These are phyloP conservation scores for Scheffersomyces amazonensis DNA, from an alignment of 805 yeast species.

Conservation along the genomic window DNA sequence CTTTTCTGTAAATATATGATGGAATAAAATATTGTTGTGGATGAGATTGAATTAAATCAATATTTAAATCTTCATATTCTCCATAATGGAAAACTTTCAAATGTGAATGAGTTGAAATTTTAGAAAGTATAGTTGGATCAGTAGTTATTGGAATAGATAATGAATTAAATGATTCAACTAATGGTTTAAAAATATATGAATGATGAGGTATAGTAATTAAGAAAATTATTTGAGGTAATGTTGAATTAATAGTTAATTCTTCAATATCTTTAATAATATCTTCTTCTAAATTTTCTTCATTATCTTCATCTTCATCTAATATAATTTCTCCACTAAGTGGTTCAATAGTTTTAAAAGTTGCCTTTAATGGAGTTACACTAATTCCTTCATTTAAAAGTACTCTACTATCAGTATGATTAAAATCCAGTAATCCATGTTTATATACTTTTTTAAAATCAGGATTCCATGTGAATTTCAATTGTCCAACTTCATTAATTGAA, in stretches of 20 bases:
- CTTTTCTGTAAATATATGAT: conserved; percentile 86
- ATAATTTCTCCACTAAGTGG: conserved; percentile 57
- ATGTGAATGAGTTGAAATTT: conserved; percentile 10
- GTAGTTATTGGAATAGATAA: conserved; percentile 16
- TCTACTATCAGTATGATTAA: conserved; percentile 64
- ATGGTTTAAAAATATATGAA: conserved; percentile 43
- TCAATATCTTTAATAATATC: not conserved
- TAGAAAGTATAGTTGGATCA: conserved; percentile 15
- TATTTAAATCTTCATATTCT: conserved; percentile 85
- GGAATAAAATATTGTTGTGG: conserved; percentile 59
- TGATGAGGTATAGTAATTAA: conserved; percentile 36
- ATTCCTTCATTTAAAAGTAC: conserved; percentile 62
- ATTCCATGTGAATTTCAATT: conserved; percentile 67
- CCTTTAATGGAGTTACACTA: conserved; percentile 56
- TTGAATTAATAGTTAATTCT: not conserved
- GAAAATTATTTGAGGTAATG: conserved; percentile 10
- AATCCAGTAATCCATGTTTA: conserved; percentile 39
- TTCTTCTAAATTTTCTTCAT: not conserved
- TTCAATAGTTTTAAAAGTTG: conserved; percentile 58
- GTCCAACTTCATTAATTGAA: conserved; percentile 18
- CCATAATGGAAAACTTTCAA: conserved; percentile 68
- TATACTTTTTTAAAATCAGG: conserved; percentile 78
- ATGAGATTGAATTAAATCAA: conserved; percentile 54
- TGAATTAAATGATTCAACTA: conserved; percentile 34
- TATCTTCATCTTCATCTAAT: conserved; percentile 22